Base-by-base conservation (phyloP, 257 asterid genomes). In the Perilla frutescens region DNA sequence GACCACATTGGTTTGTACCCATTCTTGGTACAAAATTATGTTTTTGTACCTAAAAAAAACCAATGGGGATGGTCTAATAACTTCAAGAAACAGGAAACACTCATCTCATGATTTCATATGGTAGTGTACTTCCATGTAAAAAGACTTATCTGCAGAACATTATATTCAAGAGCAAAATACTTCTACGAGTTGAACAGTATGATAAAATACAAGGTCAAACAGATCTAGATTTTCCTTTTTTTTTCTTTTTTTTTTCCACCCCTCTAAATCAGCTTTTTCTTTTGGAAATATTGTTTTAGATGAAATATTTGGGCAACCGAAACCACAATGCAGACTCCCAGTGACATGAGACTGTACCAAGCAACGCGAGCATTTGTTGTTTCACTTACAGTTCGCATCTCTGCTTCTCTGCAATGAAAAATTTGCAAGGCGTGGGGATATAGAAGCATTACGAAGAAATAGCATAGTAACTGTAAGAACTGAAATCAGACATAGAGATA, bases 191-290 rank as follows among this genome's bases (percentile, higher is more conserved):
- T 66, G 45, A 65, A 59, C 72, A 62, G 66, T 68, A 62, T 51
- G 57, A 43, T 40, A 70, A 26, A 68, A 49, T 59, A 76, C 75
- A 81, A 65, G 67, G 72, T 67, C 36, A 70, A 63, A 53, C 66
- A 65, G 76, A 14, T 55, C 67, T 37, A 75, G 54, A 50, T 66
- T 63, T 14, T 49, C 13, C 29, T 1, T 13, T 20, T 20, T 20
- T 20, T 20, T 20, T 20, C 26, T 20, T 20, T 20, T 20, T 20
- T 20, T 20, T 20, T 31, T 31, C 41, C n/a, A 63, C 74, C 41
- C 13, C 67, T 74, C 90, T 92, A 92, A 36, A 92, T 92, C 70
- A 94, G 89, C 88, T 94, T 90, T 81, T 88, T 94, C 96, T 94
- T 91, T 67, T 82, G 97, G 89, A 94, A 94, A 79, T 82, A 90